Conservation (phyloP, 75 land plant species). For the Cryptomeria japonica region DNA sequence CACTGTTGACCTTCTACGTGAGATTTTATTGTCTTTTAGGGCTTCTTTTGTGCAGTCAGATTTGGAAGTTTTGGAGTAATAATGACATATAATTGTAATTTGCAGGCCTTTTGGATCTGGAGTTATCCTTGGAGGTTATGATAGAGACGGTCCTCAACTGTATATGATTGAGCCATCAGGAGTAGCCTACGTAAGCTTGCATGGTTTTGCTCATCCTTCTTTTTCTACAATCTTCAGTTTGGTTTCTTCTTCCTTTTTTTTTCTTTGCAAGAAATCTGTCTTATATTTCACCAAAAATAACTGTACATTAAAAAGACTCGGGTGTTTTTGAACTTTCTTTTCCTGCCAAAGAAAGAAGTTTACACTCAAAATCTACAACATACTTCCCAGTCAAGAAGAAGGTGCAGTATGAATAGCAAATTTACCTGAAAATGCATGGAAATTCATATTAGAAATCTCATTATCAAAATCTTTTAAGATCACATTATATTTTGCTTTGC, state of each 20-base stretch:
- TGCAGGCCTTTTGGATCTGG: conserved; percentile 96
- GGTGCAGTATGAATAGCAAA: neutral
- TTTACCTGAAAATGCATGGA: neutral
- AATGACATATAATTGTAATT: neutral
- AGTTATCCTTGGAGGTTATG: conserved; percentile 96
- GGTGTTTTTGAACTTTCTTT: neutral
- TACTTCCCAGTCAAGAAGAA: neutral
- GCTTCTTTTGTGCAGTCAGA: neutral
- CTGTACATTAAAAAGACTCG: neutral
- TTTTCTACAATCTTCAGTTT: neutral
- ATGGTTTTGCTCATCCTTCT: neutral
- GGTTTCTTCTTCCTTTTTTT: neutral
- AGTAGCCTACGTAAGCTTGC: conserved; percentile 79
- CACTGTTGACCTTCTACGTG: neutral
- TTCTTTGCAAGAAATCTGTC: neutral
- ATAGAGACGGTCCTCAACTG: conserved; percentile 95
- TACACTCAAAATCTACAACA: neutral
- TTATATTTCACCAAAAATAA: neutral
- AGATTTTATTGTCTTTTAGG: neutral
- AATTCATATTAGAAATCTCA: neutral
- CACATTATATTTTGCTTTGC: neutral
- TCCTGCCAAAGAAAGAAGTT: neutral
- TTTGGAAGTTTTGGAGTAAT: neutral
- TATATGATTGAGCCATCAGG: conserved; percentile 99
- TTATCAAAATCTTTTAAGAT: neutral